Conservation (phyloP, 2,329 filamentous ascomycete genomes). For the Metarhizium robertsii region DNA sequence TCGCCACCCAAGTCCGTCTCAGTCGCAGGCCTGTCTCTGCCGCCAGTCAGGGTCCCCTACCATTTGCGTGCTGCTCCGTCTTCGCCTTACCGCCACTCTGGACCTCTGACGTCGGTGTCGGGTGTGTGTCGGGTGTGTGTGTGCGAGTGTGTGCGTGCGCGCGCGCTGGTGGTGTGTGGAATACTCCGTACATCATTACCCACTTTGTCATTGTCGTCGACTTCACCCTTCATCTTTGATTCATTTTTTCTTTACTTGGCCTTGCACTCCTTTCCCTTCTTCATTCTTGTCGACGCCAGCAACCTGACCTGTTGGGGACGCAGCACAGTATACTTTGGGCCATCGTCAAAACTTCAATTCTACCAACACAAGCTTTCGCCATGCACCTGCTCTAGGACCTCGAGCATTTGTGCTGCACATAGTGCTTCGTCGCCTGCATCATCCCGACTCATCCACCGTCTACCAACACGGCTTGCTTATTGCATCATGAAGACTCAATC, state of each 20-base stretch:
- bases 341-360: not conserved
- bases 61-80: not conserved
- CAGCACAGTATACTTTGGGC: too few species aligned
- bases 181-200: not conserved
- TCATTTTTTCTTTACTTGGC: not conserved
- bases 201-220: not conserved
- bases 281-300: not conserved
- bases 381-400: not conserved
- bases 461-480: conserved; percentile 22
- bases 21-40: not conserved
- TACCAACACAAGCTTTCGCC: not conserved
- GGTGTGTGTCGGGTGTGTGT: too few species aligned
- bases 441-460: not conserved
- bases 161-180: not conserved
- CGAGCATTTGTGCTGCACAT: not conserved
- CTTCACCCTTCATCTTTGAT: not conserved
- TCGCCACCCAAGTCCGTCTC: conserved; percentile 1
- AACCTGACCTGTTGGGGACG: not conserved
- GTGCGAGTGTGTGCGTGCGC: too few species aligned
- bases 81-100: not conserved
- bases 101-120: not conserved
- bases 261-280: not conserved
- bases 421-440: not conserved
- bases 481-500: conserved; percentile 38
- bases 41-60: not conserved